Conservation (phyloP, 2,329 filamentous ascomycete species). For the Neophaeococcomyces mojaviensis region DNA sequence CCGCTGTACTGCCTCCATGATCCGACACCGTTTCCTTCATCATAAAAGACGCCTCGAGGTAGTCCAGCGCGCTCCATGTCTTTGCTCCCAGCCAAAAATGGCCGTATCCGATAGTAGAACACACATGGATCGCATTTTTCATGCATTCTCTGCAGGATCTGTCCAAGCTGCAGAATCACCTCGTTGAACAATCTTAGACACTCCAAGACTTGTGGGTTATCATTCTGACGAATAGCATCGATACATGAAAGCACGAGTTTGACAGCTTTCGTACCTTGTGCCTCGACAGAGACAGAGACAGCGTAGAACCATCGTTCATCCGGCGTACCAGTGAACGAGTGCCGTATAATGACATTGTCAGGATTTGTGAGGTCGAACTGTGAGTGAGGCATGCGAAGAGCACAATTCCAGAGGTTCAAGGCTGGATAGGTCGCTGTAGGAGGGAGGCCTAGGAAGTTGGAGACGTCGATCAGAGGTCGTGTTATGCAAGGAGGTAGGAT, state of each 20-base stretch:
- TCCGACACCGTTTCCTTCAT: constrained; percentile 41
- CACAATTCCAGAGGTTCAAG: constrained; percentile 35
- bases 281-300: constrained; percentile 47
- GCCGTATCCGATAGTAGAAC: constrained; percentile 48
- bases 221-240: constrained; percentile 35
- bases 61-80: constrained; percentile 46
- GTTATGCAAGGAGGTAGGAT: constrained; percentile 31
- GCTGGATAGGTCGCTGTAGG: constrained; percentile 38
- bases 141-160: constrained; percentile 44
- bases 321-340: constrained; percentile 33
- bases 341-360: constrained; percentile 28
- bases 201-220: constrained; percentile 31
- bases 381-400: constrained; percentile 2
- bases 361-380: constrained; percentile 29
- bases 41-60: constrained; percentile 46
- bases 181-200: constrained; percentile 35
- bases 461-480: constrained; percentile 31
- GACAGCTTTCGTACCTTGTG: constrained; percentile 40
- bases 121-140: constrained; percentile 41
- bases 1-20: constrained; percentile 46
- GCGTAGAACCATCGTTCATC: constrained; percentile 44
- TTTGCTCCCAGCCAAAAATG: constrained; percentile 46
- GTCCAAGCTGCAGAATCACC: constrained; percentile 35
- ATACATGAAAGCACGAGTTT: constrained; percentile 42
- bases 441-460: constrained; percentile 30